Conservation (phyloP, 2,329 filamentous ascomycete genomes). For the Monosporascus sp. region DNA sequence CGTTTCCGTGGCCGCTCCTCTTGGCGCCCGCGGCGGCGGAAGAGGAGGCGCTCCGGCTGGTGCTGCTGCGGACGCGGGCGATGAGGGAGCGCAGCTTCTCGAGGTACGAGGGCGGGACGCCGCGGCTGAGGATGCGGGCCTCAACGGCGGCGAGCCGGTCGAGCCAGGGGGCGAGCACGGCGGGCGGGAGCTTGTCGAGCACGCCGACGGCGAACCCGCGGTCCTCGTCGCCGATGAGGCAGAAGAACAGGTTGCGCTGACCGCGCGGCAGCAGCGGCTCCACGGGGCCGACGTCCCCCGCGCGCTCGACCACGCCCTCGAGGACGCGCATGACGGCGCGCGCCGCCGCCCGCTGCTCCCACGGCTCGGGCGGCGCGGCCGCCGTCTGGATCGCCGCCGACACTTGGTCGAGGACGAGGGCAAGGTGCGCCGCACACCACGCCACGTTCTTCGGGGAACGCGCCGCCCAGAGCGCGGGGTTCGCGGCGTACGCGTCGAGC, state of each 20-base stretch:
- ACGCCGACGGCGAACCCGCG: conserved; percentile 41
- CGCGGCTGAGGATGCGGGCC: conserved; percentile 17
- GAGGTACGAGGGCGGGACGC: conserved; percentile 23
- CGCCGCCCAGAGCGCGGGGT: conserved; percentile 3
- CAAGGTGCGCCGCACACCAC: conserved; percentile 47
- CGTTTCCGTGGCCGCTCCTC: conserved; percentile 16
- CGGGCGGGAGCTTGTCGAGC: conserved; percentile 25
- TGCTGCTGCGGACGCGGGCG: conserved; percentile 18
- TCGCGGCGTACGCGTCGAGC: conserved; percentile 30
- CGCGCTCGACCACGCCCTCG: conserved; percentile 36
- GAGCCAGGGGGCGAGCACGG: conserved; percentile 14
- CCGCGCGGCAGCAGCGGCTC: conserved; percentile 10
- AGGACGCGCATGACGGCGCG: conserved; percentile 45
- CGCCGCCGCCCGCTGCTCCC: conserved; percentile 41
- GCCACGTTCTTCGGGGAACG: conserved; percentile 33
- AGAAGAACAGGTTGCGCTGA: conserved; percentile 43
- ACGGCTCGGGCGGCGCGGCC: conserved; percentile 29
- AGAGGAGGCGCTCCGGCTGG: conserved; percentile 4
- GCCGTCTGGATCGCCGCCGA: conserved; percentile 35
- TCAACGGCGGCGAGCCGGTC: conserved; percentile 30
- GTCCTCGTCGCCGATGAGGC: conserved; percentile 41
- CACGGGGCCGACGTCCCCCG: conserved; percentile 30
- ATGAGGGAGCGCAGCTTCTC: conserved; percentile 26
- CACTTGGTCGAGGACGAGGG: conserved; percentile 38
- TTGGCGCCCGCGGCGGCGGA: conserved; percentile 14